phyloP scores from a whole-genome alignment of 345 rosid species.

The Isatis tinctoria region DNA sequence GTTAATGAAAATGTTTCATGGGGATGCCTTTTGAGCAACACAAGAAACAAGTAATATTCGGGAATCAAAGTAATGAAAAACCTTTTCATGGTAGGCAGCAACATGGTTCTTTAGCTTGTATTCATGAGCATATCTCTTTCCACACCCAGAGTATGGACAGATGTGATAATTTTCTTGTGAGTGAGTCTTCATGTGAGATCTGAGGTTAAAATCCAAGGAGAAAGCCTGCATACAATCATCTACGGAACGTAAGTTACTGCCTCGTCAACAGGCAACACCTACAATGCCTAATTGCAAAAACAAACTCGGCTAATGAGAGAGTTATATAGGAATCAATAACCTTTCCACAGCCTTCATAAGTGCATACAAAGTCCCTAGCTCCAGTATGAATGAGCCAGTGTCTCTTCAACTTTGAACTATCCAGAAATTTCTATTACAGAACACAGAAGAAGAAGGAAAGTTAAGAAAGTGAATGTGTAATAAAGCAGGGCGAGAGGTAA shows the following conservation, averaged over 20 bases:
- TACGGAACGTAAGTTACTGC: neutral
- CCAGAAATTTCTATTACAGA: constrained; percentile 86
- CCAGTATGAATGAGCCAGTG: constrained; percentile 95
- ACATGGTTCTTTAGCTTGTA: constrained; percentile 94
- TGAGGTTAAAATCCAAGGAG: constrained; percentile 94
- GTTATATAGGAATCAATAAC: constrained; percentile 41
- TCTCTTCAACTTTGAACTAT: constrained; percentile 96
- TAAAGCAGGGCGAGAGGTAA: neutral
- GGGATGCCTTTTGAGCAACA: no score
- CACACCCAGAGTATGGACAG: constrained; percentile 89
- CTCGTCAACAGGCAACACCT: neutral
- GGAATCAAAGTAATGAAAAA: constrained; percentile 18
- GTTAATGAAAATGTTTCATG: no score
- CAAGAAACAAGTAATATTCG: no score
- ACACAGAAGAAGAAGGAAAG: neutral
- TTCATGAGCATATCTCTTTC: constrained; percentile 98
- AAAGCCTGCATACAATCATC: constrained; percentile 65
- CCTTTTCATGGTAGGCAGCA: constrained; percentile 83
- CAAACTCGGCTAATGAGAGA: neutral
- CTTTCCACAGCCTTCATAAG: constrained; percentile 99
- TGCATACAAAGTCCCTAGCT: constrained; percentile 76
- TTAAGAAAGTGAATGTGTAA: neutral
- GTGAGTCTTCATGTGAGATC: constrained; percentile 98
- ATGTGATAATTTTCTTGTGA: constrained; percentile 96
- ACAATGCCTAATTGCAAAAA: neutral